Conservation (phyloP, 805 yeast species). For the Metschnikowia santaceciliae region DNA sequence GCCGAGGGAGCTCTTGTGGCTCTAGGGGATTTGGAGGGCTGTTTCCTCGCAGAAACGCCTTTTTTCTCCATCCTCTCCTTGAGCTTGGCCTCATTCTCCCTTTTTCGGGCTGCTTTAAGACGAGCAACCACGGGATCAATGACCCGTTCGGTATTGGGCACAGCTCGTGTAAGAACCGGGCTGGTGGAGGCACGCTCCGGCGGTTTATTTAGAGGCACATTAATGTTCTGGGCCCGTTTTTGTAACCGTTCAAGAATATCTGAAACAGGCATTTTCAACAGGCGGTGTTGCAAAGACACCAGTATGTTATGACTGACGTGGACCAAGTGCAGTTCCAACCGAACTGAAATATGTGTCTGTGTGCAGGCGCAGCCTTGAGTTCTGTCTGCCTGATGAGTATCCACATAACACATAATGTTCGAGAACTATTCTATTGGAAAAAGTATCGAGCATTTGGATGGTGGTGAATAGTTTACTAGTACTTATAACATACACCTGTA, state of each 20-base stretch:
- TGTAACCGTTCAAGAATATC: slow-evolving; percentile 30
- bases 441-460: too few relatives aligned
- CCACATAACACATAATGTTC: too few relatives aligned
- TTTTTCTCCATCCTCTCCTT: slow-evolving; percentile 30
- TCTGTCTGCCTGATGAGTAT: neutral
- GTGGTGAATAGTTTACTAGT: too few relatives aligned
- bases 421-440: too few relatives aligned
- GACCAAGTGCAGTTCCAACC: neutral
- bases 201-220: neutral
- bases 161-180: neutral
- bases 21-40: neutral
- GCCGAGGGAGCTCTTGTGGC: neutral
- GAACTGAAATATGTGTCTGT: neutral
- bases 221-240: slow-evolving; percentile 8
- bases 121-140: slow-evolving; percentile 70
- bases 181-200: neutral
- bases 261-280: slow-evolving; percentile 24
- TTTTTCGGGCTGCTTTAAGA: slow-evolving; percentile 60
- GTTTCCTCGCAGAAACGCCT: slow-evolving; percentile 27
- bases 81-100: slow-evolving; percentile 46
- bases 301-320: neutral
- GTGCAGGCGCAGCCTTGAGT: neutral
- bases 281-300: neutral
- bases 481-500: too few relatives aligned
- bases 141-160: slow-evolving; percentile 16